Evolutionary conservation across 441 rosid genomes (phyloP).

Genomic region (Codiaeum variegatum): DNA sequence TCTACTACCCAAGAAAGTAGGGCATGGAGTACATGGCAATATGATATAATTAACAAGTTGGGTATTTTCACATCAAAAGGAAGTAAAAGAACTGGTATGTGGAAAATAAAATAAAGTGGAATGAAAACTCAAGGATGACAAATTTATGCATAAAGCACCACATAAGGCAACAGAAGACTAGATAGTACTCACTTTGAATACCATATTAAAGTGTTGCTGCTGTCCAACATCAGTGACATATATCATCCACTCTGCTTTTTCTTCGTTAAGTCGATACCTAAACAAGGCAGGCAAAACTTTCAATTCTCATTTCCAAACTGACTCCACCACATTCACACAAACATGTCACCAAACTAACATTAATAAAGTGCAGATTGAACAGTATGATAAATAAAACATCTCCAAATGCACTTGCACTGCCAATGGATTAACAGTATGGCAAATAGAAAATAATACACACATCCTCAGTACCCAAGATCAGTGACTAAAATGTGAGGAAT

Average conservation of each 20-base stretch:
- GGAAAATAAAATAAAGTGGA: neutral
- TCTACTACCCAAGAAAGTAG: neutral
- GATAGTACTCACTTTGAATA: slow-evolving; percentile 61
- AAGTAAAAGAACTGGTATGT: neutral
- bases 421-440: neutral
- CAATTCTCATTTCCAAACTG: neutral
- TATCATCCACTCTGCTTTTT: slow-evolving; percentile 91
- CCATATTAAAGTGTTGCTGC: slow-evolving; percentile 85
- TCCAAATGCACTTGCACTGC: neutral
- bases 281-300: slow-evolving; percentile 17
- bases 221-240: slow-evolving; percentile 97
- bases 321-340: neutral
- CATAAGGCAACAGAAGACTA: neutral
- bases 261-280: slow-evolving; percentile 93
- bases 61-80: neutral
- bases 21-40: neutral
- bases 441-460: neutral
- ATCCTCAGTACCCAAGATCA: neutral
- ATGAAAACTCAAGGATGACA: neutral
- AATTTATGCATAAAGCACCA: slow-evolving; percentile 9
- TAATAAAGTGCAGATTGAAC: neutral
- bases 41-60: neutral
- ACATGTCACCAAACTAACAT: neutral
- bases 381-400: neutral
- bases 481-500: neutral